Percentiles rank a stretch among this genome's conserved stretches.
phyloP scores from a whole-genome alignment of 176 grass and related monocot species.

The Musa acuminata region DNA sequence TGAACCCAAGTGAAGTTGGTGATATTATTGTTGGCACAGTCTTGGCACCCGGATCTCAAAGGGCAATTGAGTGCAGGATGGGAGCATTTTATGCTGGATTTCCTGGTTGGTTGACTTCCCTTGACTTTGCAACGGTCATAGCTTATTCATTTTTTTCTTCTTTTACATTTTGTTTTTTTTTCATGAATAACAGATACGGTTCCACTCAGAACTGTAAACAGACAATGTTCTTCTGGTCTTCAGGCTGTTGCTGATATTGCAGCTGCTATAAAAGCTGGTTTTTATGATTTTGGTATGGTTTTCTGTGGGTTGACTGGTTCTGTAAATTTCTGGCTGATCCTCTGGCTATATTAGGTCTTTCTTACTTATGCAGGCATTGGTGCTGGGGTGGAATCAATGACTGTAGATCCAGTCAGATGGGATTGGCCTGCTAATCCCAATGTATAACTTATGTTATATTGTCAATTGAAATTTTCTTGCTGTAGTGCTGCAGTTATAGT shows the following conservation, averaged over 20 bases:
- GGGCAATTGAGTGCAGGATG: conserved; percentile 93
- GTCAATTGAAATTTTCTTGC: background rate
- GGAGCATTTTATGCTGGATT: conserved; percentile 85
- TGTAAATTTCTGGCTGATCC: background rate
- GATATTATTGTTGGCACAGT: conserved; percentile 98
- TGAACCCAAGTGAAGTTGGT: conserved; percentile 65
- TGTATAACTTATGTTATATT: conserved; percentile 29
- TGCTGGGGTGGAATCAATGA: conserved; percentile 92
- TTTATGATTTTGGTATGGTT: conserved; percentile 69
- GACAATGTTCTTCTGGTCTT: conserved; percentile 91
- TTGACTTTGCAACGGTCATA: background rate
- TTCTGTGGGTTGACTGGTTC: conserved; percentile 7
- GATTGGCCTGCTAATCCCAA: conserved; percentile 52
- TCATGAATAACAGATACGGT: conserved; percentile 49
- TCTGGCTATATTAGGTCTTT: background rate
- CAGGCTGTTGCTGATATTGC: conserved; percentile 94
- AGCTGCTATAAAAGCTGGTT: conserved; percentile 64
- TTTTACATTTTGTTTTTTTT: conserved; percentile 13
- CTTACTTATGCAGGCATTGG: conserved; percentile 54
- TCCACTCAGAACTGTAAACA: conserved; percentile 83
- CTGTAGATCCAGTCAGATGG: conserved; percentile 37
- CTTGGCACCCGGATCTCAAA: conserved; percentile 87
- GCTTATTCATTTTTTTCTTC: background rate
- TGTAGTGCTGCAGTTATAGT: background rate
- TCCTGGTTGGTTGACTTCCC: conserved; percentile 45